A percentile compares a stretch with the other conserved stretches of the same genome.
These are phyloP conservation scores for Schwanniomyces polymorphus DNA, from an alignment of 805 yeast genomes.

Conservation along the genomic window DNA sequence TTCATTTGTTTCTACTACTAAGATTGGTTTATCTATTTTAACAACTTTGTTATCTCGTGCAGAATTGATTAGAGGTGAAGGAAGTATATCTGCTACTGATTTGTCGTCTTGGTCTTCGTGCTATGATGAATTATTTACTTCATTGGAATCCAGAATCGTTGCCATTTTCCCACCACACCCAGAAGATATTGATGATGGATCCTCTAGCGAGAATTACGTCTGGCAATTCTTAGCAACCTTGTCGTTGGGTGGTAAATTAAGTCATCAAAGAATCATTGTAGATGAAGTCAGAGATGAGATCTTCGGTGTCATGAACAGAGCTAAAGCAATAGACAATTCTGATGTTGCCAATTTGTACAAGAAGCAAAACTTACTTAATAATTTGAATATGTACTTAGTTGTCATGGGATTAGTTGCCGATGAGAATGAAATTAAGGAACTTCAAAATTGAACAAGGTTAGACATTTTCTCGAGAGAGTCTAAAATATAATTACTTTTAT, in stretches of 20 bases:
- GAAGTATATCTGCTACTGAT: conserved; percentile 53
- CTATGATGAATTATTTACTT: conserved; percentile 78
- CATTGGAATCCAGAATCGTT: conserved; percentile 74
- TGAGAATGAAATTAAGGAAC: conserved; percentile 83
- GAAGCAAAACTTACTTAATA: conserved; percentile 63
- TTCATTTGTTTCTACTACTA: conserved; percentile 64
- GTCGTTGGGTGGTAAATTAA: conserved; percentile 85
- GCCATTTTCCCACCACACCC: conserved; percentile 77
- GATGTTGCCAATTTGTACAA: conserved; percentile 44
- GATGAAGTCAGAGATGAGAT: conserved; percentile 93
- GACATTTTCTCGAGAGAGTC: not conserved
- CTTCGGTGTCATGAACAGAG: conserved; percentile 80
- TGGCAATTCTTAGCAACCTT: conserved; percentile 97
- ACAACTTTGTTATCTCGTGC: conserved; percentile 92
- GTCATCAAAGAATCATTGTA: conserved; percentile 90
- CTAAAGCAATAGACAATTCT: conserved; percentile 60
- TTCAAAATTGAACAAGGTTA: conserved; percentile 22
- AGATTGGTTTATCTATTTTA: conserved; percentile 81
- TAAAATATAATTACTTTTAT: not conserved
- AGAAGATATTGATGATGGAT: conserved; percentile 56
- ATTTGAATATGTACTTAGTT: conserved; percentile 87
- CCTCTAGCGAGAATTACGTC: conserved; percentile 58
- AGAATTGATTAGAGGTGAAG: conserved; percentile 87
- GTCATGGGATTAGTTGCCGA: conserved; percentile 96
- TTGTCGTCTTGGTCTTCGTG: conserved; percentile 72